These are phyloP conservation scores for Candida gorgasii DNA, from an alignment of 805 yeast species.

Conservation along the genomic window DNA sequence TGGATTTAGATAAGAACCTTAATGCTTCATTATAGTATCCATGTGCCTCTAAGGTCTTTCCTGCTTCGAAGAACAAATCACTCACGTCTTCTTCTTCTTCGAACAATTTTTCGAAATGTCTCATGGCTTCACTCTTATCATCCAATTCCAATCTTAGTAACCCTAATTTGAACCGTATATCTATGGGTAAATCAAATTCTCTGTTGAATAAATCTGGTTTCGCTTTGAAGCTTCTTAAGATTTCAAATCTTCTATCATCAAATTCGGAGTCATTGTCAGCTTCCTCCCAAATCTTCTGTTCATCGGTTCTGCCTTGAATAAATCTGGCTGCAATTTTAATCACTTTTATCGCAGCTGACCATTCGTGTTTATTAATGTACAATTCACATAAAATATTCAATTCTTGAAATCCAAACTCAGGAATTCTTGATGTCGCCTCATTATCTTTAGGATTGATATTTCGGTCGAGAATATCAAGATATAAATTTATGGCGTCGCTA, in stretches of 20 bases:
- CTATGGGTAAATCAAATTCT: constrained; percentile 68
- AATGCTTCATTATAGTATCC: constrained; percentile 78
- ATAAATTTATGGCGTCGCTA: constrained; percentile 73
- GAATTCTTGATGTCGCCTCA: constrained; percentile 17
- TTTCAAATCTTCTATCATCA: constrained; percentile 59
- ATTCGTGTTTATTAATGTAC: constrained; percentile 67
- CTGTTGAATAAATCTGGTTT: constrained; percentile 2
- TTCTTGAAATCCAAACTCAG: constrained; percentile 84
- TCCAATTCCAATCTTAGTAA: constrained; percentile 66
- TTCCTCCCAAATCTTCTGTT: constrained; percentile 64
- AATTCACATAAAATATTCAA: constrained; percentile 82
- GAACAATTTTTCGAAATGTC: constrained; percentile 63
- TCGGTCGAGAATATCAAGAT: constrained; percentile 60
- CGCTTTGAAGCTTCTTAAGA: constrained; percentile 35
- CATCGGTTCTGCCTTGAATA: constrained; percentile 69
- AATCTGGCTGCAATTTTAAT: constrained; percentile 77
- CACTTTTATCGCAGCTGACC: constrained; percentile 60
- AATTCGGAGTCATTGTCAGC: constrained; percentile 74
- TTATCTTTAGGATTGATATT: constrained; percentile 43
- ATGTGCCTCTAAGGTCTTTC: constrained; percentile 65
- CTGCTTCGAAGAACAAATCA: constrained; percentile 79
- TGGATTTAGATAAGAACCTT: constrained; percentile 57
- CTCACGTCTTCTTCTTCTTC: constrained; percentile 61
- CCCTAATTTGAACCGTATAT: constrained; percentile 82
- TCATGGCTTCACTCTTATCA: constrained; percentile 66